A percentile compares a stretch with the other conserved stretches of the same genome.
These are phyloP conservation scores for Barnettozyma wickerhamii DNA, from an alignment of 805 yeast species.

Conservation along the genomic window DNA sequence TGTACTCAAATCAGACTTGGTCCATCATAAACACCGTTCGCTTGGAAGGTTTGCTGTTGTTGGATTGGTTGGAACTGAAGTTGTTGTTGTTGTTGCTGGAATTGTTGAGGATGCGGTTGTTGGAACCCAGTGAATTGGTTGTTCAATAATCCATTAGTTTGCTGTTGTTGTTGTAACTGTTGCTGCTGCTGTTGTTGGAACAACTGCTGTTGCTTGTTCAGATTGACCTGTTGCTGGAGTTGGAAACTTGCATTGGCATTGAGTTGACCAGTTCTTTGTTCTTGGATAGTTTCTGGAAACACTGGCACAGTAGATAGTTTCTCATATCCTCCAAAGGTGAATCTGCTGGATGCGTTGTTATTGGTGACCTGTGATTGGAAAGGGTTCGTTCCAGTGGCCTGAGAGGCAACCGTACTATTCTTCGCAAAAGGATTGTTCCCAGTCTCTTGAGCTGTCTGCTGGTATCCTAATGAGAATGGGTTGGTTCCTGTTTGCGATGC, in stretches of 20 bases:
- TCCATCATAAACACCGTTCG: slow-evolving; percentile 3
- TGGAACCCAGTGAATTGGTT: slow-evolving; percentile 11
- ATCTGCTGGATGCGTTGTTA: slow-evolving; percentile 27
- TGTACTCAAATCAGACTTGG: slow-evolving; percentile 8
- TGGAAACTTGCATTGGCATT: slow-evolving; percentile 36
- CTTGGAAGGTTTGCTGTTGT: neutral
- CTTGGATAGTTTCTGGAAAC: slow-evolving; percentile 59
- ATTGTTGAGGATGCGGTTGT: slow-evolving; percentile 1
- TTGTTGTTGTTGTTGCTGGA: neutral
- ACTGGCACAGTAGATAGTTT: slow-evolving; percentile 60
- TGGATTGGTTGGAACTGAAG: slow-evolving; percentile 4
- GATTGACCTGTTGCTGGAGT: slow-evolving; percentile 25
- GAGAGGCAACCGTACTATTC: slow-evolving; percentile 14
- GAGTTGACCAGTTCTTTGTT: slow-evolving; percentile 31
- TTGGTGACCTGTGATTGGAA: slow-evolving; percentile 17
- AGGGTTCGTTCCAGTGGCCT: slow-evolving; percentile 40
- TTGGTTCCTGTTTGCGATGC: slow-evolving; percentile 26
- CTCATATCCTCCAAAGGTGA: slow-evolving; percentile 75
- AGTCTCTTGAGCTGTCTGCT: slow-evolving; percentile 14
- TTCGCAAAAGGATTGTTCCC: slow-evolving; percentile 28
- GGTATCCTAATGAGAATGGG: slow-evolving; percentile 25
- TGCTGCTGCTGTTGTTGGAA: slow-evolving; percentile 19
- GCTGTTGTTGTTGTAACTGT: slow-evolving; percentile 20
- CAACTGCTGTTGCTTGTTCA: slow-evolving; percentile 24
- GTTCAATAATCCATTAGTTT: slow-evolving; percentile 5